Base-by-base conservation (phyloP, 352 stramenopile genomes). In the Phytophthora vignae region DNA sequence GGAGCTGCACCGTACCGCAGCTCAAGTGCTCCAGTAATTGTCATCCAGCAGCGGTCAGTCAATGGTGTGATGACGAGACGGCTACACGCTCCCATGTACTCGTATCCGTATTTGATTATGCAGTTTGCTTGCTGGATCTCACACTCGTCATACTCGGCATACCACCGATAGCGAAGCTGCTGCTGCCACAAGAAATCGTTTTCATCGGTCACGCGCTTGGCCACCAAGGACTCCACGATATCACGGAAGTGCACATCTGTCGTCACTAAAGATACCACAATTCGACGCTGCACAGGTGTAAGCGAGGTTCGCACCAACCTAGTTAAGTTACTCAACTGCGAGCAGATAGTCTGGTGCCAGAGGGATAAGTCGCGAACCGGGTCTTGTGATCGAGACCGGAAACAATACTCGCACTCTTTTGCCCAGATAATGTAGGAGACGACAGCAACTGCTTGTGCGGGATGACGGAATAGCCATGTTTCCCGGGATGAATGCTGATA, bases 31-130 rank as follows among this genome's bases (percentile, higher is more conserved):
- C 90, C 87, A 1, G 94, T 98, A 19, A 98, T 91, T 9, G 95
- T 98, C 75, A 98, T 95, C 85, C 96, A 98, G 64, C 92, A 98
- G 0, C 94, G 87, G 68, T 98, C 95, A 0, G 95, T 98, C 44
- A 98, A 70, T 10, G 95, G 95, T 7, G 95, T 98, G 60, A 98
- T 98, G 9, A 98, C 95, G 4, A 98, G 81, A 0, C 95, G 84
- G 17, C 81, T 92, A 38, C 88, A 93, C 10, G 93, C 95, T 5
- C 93, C 93, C 79, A 98, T 94, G 78, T 98, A 98, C 73, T 98
- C 92, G 69, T 97, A 98, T 0, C 93, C 93, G 66, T 98, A 98
- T 44, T 82, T 83, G 54, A 91, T 84, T 36, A 66, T 56, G 50
- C 84, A 92, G 60, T 94, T 93, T 0, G 86, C 85, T 57, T 94